Percentiles rank a stretch among this genome's conserved stretches.
Evolutionary conservation across 306 rosid species (phyloP).

Genomic region (Prinsepia uniflora): DNA sequence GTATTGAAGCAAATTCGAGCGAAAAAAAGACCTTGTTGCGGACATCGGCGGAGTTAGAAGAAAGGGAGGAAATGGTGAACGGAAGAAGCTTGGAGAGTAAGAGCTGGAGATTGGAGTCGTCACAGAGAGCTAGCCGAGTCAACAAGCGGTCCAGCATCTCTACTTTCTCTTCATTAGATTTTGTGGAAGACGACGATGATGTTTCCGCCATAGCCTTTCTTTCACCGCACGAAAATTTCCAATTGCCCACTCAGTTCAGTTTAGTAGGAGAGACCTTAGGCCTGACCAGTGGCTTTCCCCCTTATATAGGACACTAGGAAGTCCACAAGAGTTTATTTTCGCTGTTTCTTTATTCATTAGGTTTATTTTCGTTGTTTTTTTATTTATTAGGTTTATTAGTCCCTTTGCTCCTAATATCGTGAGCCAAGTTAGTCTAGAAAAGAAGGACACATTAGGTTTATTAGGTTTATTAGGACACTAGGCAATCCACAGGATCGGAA

Average conservation of each 20-base stretch:
- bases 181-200: conserved; percentile 39
- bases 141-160: conserved; percentile 85
- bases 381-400: no score
- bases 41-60: conserved; percentile 56
- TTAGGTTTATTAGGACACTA: no score
- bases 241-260: not conserved
- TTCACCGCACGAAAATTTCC: not conserved
- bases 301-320: no score
- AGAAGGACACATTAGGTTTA: no score
- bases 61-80: conserved; percentile 68
- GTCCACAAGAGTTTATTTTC: no score
- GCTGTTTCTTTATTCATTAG: no score
- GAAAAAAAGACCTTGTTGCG: conserved; percentile 63
- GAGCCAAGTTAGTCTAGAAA: no score
- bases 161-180: conserved; percentile 59
- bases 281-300: no score
- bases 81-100: conserved; percentile 86
- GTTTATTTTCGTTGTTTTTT: no score
- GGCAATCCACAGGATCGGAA: no score
- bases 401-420: no score
- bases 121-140: conserved; percentile 87
- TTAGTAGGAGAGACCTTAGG: not conserved
- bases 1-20: not conserved
- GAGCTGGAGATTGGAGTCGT: conserved; percentile 77
- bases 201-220: conserved; percentile 79